Conservation (phyloP, 768 basidiomycete genomes). For the Imleria badia region DNA sequence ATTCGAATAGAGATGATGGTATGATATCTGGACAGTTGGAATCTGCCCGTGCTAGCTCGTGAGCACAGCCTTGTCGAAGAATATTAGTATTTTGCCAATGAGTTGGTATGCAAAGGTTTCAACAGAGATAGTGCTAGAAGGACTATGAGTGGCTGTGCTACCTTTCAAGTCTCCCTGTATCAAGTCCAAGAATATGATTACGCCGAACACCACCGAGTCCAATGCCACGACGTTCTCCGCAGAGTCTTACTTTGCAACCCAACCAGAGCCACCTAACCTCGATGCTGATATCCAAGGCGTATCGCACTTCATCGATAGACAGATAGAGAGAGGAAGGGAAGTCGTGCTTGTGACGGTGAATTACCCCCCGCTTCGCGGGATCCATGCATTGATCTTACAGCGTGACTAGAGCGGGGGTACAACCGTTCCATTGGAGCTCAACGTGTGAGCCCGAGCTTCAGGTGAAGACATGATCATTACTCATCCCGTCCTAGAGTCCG, state of each 20-base stretch:
- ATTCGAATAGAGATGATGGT: no score
- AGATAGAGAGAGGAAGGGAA: slow-evolving; percentile 60
- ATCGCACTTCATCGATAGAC: slow-evolving; percentile 66
- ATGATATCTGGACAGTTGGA: no score
- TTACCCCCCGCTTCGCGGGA: slow-evolving; percentile 8
- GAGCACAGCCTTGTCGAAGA: no score
- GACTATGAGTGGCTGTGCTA: slow-evolving; percentile 12
- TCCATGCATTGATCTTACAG: slow-evolving; percentile 13
- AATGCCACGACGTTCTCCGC: slow-evolving; percentile 61
- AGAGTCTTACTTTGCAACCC: slow-evolving; percentile 87
- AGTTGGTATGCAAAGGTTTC: no score
- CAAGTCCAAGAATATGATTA: slow-evolving; percentile 12
- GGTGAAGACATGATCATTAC: slow-evolving; percentile 11
- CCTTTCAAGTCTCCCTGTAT: neutral
- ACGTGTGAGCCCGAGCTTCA: slow-evolving; percentile 72
- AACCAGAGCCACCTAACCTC: slow-evolving; percentile 73
- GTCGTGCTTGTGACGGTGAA: slow-evolving; percentile 95
- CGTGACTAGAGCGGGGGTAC: slow-evolving; percentile 87
- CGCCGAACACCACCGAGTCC: slow-evolving; percentile 14
- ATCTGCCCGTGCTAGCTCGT: no score
- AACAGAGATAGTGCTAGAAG: no score
- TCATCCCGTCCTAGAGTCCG: slow-evolving; percentile 67
- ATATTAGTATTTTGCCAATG: no score
- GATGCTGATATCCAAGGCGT: slow-evolving; percentile 65
- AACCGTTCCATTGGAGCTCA: slow-evolving; percentile 96